phyloP scores from a whole-genome alignment of 768 basidiomycete species.

The Phallus indusiatus region DNA sequence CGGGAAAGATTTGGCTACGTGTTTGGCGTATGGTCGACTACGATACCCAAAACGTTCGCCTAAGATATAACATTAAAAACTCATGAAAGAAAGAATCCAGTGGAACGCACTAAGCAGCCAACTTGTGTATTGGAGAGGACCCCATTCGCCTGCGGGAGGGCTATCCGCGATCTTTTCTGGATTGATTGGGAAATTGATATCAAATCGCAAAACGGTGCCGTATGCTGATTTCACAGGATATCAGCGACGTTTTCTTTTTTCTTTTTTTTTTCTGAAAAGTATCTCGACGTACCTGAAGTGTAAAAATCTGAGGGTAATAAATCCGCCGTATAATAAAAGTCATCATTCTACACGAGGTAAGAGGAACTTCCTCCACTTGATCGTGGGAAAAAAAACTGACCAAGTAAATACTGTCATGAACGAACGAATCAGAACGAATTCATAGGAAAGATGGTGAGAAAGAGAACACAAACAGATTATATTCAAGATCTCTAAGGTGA shows the following conservation, averaged over 20 bases:
- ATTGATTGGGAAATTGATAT: constrained; percentile 14
- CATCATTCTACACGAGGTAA: constrained; percentile 26
- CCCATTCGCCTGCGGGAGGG: constrained; percentile 15
- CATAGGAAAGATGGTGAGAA: neutral
- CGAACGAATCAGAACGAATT: neutral
- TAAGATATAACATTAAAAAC: neutral
- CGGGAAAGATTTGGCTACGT: constrained; percentile 29
- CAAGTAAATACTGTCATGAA: constrained; percentile 5
- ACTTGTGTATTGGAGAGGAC: constrained; percentile 12
- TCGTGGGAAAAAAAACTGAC: neutral
- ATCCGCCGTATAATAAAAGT: constrained; percentile 27
- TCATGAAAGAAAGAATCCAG: neutral
- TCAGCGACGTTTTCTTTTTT: too few species aligned
- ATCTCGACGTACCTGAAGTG: constrained; percentile 13
- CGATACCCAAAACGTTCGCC: constrained; percentile 29
- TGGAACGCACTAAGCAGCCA: constrained; percentile 12
- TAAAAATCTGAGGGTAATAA: constrained; percentile 25
- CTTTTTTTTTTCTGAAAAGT: too few species aligned
- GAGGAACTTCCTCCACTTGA: neutral
- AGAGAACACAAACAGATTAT: constrained; percentile 9
- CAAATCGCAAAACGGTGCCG: constrained; percentile 18
- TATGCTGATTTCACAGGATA: neutral
- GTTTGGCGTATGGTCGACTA: constrained; percentile 29
- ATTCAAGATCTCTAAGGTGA: constrained; percentile 8
- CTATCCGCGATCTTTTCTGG: neutral